These are phyloP conservation scores for Calocybe indica DNA, from an alignment of 768 basidiomycete species.

Conservation along the genomic window DNA sequence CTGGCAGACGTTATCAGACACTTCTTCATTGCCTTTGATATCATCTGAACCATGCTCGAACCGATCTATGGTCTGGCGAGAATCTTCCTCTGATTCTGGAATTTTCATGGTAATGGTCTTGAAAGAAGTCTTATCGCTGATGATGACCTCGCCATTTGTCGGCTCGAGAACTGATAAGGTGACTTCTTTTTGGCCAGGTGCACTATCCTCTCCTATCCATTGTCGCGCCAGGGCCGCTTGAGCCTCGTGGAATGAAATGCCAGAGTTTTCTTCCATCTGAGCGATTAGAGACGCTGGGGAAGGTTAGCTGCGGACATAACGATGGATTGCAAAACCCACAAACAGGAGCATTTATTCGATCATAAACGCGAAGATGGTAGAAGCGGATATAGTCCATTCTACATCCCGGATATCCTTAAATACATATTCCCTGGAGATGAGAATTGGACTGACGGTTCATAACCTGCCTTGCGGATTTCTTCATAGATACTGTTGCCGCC, in stretches of 20 bases:
- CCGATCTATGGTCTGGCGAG: conserved; percentile 8
- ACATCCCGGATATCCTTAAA: not conserved
- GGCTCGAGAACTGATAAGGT: conserved; percentile 52
- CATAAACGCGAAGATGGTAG: conserved; percentile 90
- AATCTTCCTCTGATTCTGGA: conserved; percentile 46
- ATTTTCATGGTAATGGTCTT: conserved; percentile 40
- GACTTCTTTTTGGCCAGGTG: conserved; percentile 42
- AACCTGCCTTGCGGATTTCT: conserved; percentile 70
- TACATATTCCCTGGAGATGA: no score
- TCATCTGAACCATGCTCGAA: conserved; percentile 65
- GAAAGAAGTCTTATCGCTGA: conserved; percentile 36
- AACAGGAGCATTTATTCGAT: conserved; percentile 78
- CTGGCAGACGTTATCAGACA: conserved; percentile 76
- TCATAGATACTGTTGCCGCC: conserved; percentile 87
- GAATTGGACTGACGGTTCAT: conserved; percentile 59
- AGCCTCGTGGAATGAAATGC: conserved; percentile 78
- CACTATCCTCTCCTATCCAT: conserved; percentile 54
- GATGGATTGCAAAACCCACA: conserved; percentile 27
- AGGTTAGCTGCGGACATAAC: not conserved
- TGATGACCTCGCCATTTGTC: conserved; percentile 8
- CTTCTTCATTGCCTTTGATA: conserved; percentile 50
- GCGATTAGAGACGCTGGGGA: conserved; percentile 40
- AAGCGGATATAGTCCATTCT: conserved; percentile 85
- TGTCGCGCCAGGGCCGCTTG: conserved; percentile 78
- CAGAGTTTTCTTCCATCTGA: conserved; percentile 66